These are phyloP conservation scores for Claviceps humidiphila DNA, from an alignment of 2,329 filamentous ascomycete species.

Conservation along the genomic window DNA sequence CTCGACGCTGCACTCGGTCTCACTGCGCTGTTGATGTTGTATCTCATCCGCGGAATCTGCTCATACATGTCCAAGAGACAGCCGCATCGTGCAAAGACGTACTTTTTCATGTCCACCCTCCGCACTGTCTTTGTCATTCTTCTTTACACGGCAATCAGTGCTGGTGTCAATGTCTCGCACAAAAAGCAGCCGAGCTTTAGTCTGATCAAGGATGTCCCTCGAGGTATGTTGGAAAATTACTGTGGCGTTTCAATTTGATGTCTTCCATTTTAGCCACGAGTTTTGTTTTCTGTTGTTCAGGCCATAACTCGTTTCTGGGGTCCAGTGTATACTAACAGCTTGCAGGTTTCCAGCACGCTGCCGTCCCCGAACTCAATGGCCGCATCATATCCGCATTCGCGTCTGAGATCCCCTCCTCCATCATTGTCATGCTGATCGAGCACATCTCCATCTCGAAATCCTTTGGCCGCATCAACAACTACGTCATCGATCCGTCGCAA, in stretches of 20 bases:
- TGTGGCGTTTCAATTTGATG: no score
- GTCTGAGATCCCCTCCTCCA: conserved; percentile 54
- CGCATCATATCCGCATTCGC: conserved; percentile 50
- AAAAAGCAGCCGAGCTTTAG: conserved; percentile 43
- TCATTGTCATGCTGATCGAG: conserved; percentile 69
- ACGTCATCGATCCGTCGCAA: conserved; percentile 67
- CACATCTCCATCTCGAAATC: conserved; percentile 77
- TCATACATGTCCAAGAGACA: conserved; percentile 51
- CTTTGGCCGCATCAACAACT: conserved; percentile 70
- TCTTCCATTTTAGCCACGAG: no score
- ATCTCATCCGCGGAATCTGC: conserved; percentile 50
- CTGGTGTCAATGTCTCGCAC: conserved; percentile 50
- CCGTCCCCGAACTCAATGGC: conserved; percentile 47
- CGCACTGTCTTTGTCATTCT: conserved; percentile 71
- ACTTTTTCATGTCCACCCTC: conserved; percentile 68
- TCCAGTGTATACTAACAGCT: not conserved
- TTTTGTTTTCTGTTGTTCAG: no score
- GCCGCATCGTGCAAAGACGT: conserved; percentile 52
- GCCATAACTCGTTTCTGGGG: no score
- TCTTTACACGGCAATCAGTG: conserved; percentile 67
- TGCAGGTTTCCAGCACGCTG: conserved; percentile 55
- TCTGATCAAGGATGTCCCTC: conserved; percentile 55
- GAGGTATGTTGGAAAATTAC: conserved; percentile 31
- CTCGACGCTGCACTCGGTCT: conserved; percentile 65
- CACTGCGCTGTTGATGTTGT: conserved; percentile 54